Base-by-base conservation (phyloP, 345 rosid species). In the Hibiscus mutabilis region DNA sequence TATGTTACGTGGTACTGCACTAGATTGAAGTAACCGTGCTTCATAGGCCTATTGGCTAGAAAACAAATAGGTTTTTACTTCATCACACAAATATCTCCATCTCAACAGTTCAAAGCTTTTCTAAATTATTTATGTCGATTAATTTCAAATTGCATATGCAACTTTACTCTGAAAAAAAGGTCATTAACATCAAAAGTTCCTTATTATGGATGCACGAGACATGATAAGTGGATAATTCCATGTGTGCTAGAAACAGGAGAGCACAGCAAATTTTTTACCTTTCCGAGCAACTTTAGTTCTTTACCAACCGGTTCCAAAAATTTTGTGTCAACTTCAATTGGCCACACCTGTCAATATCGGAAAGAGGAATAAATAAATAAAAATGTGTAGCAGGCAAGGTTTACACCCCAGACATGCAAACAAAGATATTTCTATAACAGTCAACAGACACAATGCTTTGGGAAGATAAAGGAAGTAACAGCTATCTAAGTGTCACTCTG, bases 251-350 rank as follows among this genome's bases (percentile, higher is more conserved):
- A 40, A 24, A 40, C 6, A 59, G 53, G 15, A 42, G 42, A 16
- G 19, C 53, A 49, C 18, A 15, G 0, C 5, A 2, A 14, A 4
- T 24, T 3, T 63, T 19, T 66, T 84, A 91, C 97, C 98, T 88
- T 94, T 61, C 96, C 97, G 25, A 94, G 88, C 72, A 72, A 35
- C 84, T 91, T 85, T 59, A 91, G 84, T 77, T 90, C 93, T 79
- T 82, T 83, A 51, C 88, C 90, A 40, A 88, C 86, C 1, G 95
- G 98, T 76, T 94, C 93, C 80, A 91, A 40, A 73, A 90, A 91
- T 78, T 84, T 88, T 51, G 87, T 80, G 79, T 91, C 79, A 75
- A 91, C 85, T 6, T 89, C 89, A 78, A 94, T 75, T 1, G 97
- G 98, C 98, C 98, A 94, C 6, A 91, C 91, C 98, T 94, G 80